phyloP scores from a whole-genome alignment of 192 early-diverging fungal genomes.

The Podila epicladia region DNA sequence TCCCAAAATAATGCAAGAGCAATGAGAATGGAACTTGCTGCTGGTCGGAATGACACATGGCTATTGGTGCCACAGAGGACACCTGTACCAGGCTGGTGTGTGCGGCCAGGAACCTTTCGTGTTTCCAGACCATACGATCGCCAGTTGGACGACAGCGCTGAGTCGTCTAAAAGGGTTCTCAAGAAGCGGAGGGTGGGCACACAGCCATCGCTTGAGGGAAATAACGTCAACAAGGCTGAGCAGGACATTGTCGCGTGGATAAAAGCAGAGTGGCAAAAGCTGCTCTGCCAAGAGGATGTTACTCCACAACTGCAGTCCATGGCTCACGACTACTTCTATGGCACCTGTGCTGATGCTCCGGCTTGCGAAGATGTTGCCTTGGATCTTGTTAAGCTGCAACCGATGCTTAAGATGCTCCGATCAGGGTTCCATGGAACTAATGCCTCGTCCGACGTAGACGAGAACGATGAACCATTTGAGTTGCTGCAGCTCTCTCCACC shows the following conservation, averaged over 20 bases:
- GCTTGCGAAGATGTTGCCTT: constrained; percentile 11
- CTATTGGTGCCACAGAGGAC: constrained; percentile 14
- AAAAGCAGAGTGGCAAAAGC: background rate
- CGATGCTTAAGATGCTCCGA: constrained; percentile 17
- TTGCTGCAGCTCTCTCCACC: background rate
- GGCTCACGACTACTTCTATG: constrained; percentile 22
- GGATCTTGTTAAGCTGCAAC: constrained; percentile 26
- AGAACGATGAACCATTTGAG: background rate
- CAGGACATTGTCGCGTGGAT: constrained; percentile 16
- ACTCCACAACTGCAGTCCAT: constrained; percentile 1
- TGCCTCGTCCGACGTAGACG: background rate
- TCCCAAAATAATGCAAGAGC: background rate
- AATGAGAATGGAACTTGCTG: background rate
- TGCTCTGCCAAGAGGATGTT: background rate
- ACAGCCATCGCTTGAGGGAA: background rate
- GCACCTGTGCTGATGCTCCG: constrained; percentile 13
- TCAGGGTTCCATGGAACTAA: constrained; percentile 20
- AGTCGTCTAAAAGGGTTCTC: background rate
- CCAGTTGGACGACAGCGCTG: background rate
- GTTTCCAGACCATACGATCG: constrained; percentile 29
- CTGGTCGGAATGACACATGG: constrained; percentile 3
- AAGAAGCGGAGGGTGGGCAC: background rate
- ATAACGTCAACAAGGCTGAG: background rate
- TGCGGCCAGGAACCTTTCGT: constrained; percentile 44
- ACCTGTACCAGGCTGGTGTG: constrained; percentile 14